phyloP scores from a whole-genome alignment of 441 rosid species.

The Geranium incanum region DNA sequence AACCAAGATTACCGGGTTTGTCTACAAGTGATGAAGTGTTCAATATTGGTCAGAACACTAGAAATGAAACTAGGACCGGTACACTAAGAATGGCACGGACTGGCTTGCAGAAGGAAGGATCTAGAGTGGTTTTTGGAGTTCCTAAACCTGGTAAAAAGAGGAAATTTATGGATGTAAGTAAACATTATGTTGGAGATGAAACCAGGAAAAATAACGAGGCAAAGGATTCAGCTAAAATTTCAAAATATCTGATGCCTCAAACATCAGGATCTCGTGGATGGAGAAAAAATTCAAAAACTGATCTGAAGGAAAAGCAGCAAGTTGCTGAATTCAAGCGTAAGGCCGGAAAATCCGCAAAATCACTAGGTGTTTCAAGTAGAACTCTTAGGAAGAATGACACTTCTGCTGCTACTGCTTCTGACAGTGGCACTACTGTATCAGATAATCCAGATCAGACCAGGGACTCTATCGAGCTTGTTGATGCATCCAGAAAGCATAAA shows the following conservation, averaged over 20 bases:
- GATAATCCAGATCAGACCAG: slow-evolving; percentile 39
- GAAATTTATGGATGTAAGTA: slow-evolving; percentile 98
- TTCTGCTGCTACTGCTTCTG: slow-evolving; percentile 34
- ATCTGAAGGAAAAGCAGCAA: slow-evolving; percentile 49
- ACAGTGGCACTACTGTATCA: slow-evolving; percentile 23
- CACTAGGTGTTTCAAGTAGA: slow-evolving; percentile 41
- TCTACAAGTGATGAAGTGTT: slow-evolving; percentile 51
- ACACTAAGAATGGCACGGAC: slow-evolving; percentile 51
- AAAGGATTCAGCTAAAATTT: slow-evolving; percentile 56
- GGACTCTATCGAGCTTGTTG: slow-evolving; percentile 33
- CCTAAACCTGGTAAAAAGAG: slow-evolving; percentile 98
- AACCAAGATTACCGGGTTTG: slow-evolving; percentile 44
- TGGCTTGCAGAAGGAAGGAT: slow-evolving; percentile 77
- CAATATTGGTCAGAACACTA: slow-evolving; percentile 57
- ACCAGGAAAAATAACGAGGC: slow-evolving; percentile 38
- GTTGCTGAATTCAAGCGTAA: slow-evolving; percentile 48
- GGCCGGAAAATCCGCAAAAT: slow-evolving; percentile 50
- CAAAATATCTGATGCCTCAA: slow-evolving; percentile 61
- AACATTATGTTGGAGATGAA: slow-evolving; percentile 61
- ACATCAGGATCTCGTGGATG: slow-evolving; percentile 55
- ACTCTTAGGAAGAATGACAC: slow-evolving; percentile 43
- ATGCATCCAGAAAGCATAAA: slow-evolving; percentile 36
- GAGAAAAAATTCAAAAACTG: slow-evolving; percentile 44
- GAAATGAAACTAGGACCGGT: slow-evolving; percentile 42
- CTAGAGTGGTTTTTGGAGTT: slow-evolving; percentile 72